These are phyloP conservation scores for Diaporthe ilicicola DNA, from an alignment of 2,329 filamentous ascomycete species.

Conservation along the genomic window DNA sequence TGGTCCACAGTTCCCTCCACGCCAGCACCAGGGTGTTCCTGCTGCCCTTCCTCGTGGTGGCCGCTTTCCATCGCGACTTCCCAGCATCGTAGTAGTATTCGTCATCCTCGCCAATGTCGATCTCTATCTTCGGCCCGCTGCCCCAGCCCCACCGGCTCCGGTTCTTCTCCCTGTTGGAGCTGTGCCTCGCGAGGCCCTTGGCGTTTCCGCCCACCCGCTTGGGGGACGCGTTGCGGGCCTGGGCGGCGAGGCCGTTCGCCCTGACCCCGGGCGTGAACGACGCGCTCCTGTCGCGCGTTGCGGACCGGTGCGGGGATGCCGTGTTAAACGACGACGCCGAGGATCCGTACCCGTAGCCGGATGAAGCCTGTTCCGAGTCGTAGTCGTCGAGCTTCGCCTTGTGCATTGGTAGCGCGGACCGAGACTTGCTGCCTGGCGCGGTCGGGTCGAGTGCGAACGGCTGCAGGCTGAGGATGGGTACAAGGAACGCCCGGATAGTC, in stretches of 20 bases:
- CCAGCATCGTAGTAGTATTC: constrained; percentile 54
- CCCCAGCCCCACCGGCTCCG: constrained; percentile 30
- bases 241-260: constrained; percentile 32
- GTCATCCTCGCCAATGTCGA: constrained; percentile 56
- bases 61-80: constrained; percentile 46
- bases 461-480: constrained; percentile 61
- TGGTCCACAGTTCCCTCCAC: constrained; percentile 67
- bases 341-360: constrained; percentile 40
- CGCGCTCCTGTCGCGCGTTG: constrained; percentile 39
- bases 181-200: constrained; percentile 49
- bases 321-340: constrained; percentile 46
- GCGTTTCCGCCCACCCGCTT: constrained; percentile 38
- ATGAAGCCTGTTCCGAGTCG: constrained; percentile 44
- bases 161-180: constrained; percentile 49
- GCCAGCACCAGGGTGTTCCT: constrained; percentile 56
- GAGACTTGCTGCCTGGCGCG: constrained; percentile 30
- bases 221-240: constrained; percentile 39
- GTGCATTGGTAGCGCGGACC: constrained; percentile 53
- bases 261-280: constrained; percentile 35
- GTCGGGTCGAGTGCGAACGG: constrained; percentile 60
- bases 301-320: constrained; percentile 34
- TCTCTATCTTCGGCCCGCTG: constrained; percentile 60
- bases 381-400: constrained; percentile 63
- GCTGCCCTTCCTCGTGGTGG: constrained; percentile 34
- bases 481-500: constrained; percentile 62